Evolutionary conservation across 352 stramenopile species (phyloP), one percentile per base, ranked within the genome.

Genomic region (Phytophthora syringae): DNA sequence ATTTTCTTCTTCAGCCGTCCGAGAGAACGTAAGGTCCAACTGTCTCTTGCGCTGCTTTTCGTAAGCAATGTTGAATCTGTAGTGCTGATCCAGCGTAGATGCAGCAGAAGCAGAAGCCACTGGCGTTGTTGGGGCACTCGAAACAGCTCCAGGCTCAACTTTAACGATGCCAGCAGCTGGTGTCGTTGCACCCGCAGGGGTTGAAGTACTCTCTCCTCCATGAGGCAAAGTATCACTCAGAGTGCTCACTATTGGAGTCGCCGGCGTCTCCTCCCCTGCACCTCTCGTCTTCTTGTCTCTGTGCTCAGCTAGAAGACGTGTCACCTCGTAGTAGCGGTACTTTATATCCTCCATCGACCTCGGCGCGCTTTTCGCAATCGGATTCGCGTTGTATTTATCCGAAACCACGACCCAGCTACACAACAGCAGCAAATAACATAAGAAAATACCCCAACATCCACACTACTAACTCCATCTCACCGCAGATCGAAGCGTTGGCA

Each of bases 31-130:
- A 15, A 88, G 53, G 45, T 92, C 83, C 36, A 92, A 58, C 51
- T 90, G 81, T 20, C 62, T 77, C 69, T 92, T 92, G 47, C 83
- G 80, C 52, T 92, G 83, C 37, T 82, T 88, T 64, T 92, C 83
- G 60, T 92, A 90, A 5, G 54, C 64, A 22, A 89, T 71, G 54
- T 90, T 87, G 53, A 89, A 92, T 22, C 47, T 67, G 52, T 79
- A 89, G 37, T 79, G 74, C 22, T 65, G 54, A 42, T 74, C 71
- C 15, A 28, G 62, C 32, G 65, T 39, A 22, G 67, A 36, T 4
- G 60, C 39, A 13, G 49, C 27, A 47, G 49, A 27, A 12, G 27
- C 57, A 20, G 49, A 42, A 64, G 57, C 12, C 13, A 47, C 34
- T 24, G 60, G 40, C 1, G 64, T 55, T 20, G 52, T 61, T 40